Conservation (phyloP, 225 moss, liverwort and hornwort genomes). For the Pleurozium schreberi region DNA sequence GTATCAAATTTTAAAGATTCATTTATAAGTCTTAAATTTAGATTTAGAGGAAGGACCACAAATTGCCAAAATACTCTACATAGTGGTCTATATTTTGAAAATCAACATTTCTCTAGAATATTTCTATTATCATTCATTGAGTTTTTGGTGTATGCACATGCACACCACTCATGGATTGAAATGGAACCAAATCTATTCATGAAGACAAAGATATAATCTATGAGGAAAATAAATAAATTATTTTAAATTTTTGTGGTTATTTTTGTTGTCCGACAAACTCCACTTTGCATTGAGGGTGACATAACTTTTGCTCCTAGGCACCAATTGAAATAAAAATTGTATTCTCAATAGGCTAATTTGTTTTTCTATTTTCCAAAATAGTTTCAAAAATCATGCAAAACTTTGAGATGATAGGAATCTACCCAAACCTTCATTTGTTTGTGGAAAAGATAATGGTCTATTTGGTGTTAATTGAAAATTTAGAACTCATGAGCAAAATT, state of each 20-base stretch:
- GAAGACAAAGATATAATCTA: not conserved
- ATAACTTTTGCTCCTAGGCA: not conserved
- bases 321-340: not conserved
- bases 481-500: not conserved
- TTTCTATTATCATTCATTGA: not conserved
- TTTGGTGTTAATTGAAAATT: not conserved
- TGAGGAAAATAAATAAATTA: no score
- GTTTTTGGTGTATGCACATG: accelerated
- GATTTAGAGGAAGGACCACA: accelerated
- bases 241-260: no score
- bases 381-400: no score
- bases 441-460: accelerated
- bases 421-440: not conserved
- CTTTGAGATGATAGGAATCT: no score
- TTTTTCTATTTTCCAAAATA: not conserved
- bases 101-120: not conserved
- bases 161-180: not conserved
- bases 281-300: accelerated
- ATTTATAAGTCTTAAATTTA: not conserved
- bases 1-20: not conserved
- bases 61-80: not conserved
- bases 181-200: not conserved
- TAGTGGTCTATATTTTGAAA: accelerated
- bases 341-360: accelerated
- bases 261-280: not conserved